Conservation (phyloP, 441 rosid species). For the Arabidopsis hybrid region DNA sequence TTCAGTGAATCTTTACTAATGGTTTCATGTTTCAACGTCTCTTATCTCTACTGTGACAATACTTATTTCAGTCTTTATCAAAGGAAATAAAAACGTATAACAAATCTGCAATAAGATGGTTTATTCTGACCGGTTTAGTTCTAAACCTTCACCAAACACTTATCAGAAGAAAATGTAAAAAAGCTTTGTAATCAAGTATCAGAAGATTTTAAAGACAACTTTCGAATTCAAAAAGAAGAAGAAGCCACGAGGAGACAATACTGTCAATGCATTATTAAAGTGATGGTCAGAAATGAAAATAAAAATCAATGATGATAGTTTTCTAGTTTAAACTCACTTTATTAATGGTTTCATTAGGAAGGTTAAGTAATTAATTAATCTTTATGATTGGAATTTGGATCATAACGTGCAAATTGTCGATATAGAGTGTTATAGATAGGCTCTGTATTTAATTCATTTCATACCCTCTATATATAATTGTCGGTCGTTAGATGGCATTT, state of each 20-base stretch:
- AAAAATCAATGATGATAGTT: not conserved
- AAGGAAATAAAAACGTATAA: constrained; percentile 20
- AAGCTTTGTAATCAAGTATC: no score
- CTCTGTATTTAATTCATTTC: constrained; percentile 30
- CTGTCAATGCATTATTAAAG: constrained; percentile 30
- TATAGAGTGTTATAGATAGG: constrained; percentile 11
- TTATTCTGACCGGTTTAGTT: constrained; percentile 18
- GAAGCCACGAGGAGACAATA: constrained; percentile 35
- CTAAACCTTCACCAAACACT: not conserved
- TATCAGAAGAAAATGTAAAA: no score
- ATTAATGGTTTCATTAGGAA: constrained; percentile 10
- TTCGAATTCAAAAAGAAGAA: constrained; percentile 23
- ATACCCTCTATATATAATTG: constrained; percentile 26
- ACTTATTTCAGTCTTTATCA: not conserved
- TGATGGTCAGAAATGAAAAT: not conserved
- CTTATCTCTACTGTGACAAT: not conserved
- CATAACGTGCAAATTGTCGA: constrained; percentile 37
- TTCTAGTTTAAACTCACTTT: not conserved
- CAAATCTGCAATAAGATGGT: constrained; percentile 25
- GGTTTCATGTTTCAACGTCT: not conserved
- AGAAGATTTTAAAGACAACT: not conserved
- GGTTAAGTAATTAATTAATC: constrained; percentile 13
- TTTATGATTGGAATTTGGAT: constrained; percentile 13
- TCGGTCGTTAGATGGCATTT: constrained; percentile 25
- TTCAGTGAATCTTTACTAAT: constrained; percentile 21